Base-by-base conservation (phyloP, 176 grass and related monocot genomes). In the Zoysia pacifica region DNA sequence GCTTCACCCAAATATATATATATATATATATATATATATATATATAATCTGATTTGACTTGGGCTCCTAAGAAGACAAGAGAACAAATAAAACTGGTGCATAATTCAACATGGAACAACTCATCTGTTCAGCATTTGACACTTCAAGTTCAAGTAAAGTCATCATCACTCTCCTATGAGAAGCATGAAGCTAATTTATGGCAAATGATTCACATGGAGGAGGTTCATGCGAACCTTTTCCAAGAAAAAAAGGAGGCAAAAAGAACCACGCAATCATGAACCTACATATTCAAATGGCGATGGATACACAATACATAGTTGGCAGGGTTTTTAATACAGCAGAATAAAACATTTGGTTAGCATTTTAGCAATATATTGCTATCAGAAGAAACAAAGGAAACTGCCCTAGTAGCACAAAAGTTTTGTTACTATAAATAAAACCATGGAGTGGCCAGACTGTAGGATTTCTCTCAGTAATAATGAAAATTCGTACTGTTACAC, bases 91-190 rank as follows among this genome's bases (percentile, higher is more conserved):
- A 38, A 61, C 61, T 11, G 61, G 18, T 36, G 79, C 20, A n/a
- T 63, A 12, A 53, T 65, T 74, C 53, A 35, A 45, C 15, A 75
- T 15, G 16, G 19, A 48, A 75, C 76, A 69, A 69, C 13, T 41
- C 19, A 69, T 2, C 43, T 52, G 8, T 75, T n/a, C 40, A 55
- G 39, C 9, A 78, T 73, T 20, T 5, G 39, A 72, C 39, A 82
- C 41, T 55, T 15, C 47, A 16, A 78, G 38, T 55, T 72, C 50
- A 85, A 79, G 46, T 48, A 51, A 78, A 14, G 42, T 7, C 12
- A 51, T 78, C 1, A 48, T 37, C 7, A 16, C 19, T 70, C 6
- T 4, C 47, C 62, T 53, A 38, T 47, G 3, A 76, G 46, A 4
- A 48, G 9, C 12, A 35, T 46, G 56, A 51, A 73, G 69, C 50